phyloP scores from a whole-genome alignment of 1,284 basidiomycete species.

The Takashimella koratensis region DNA sequence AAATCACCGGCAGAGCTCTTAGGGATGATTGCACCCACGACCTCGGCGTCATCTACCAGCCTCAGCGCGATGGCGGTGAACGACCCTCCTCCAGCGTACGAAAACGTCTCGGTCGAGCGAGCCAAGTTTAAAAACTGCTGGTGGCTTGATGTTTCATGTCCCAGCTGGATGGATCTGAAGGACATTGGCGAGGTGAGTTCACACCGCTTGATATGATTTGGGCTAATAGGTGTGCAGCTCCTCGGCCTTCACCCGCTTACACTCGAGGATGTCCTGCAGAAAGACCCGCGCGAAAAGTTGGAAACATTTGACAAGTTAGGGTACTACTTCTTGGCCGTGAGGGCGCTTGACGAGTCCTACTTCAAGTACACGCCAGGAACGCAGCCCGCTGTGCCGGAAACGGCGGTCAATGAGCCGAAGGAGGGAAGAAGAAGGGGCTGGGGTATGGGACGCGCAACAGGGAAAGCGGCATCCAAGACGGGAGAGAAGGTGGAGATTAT shows the following conservation, averaged over 20 bases:
- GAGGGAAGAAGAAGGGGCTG: conserved; percentile 32
- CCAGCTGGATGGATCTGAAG: conserved; percentile 84
- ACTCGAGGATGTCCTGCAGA: conserved; percentile 91
- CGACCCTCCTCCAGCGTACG: not conserved
- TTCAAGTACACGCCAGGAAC: conserved; percentile 54
- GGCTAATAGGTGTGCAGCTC: too few relatives aligned
- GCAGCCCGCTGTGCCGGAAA: conserved; percentile 2
- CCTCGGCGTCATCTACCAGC: not conserved
- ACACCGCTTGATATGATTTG: too few relatives aligned
- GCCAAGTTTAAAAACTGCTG: conserved; percentile 50
- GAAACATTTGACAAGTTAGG: conserved; percentile 84
- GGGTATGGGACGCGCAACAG: conserved; percentile 37
- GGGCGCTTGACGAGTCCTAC: conserved; percentile 71
- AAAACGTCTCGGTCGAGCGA: not conserved
- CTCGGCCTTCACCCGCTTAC: conserved; percentile 79
- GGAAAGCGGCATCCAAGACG: conserved; percentile 26
- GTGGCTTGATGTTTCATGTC: conserved; percentile 91
- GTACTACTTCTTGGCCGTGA: conserved; percentile 89
- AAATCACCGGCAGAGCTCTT: not conserved
- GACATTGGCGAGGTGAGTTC: conserved; percentile 73
- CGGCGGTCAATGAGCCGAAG: conserved; percentile 7
- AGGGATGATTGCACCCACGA: not conserved
- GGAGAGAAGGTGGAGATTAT: conserved; percentile 55
- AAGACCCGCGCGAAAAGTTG: conserved; percentile 89
- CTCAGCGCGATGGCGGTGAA: not conserved